Conservation (phyloP, 305 asterid genomes). For the Fraxinus floribunda region DNA sequence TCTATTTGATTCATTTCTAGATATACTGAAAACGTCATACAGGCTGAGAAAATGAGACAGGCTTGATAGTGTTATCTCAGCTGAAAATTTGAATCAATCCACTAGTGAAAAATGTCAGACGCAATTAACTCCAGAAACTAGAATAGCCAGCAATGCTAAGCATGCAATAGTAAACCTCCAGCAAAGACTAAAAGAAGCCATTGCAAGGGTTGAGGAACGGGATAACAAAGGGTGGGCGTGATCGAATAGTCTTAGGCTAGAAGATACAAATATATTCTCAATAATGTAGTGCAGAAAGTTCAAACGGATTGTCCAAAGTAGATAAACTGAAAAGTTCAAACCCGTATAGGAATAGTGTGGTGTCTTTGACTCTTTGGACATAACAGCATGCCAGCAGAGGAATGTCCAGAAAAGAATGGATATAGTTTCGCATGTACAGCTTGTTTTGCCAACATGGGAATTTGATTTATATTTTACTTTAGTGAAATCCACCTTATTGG, state of each 20-base stretch:
- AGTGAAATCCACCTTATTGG: neutral
- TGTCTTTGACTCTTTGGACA: neutral
- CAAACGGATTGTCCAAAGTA: neutral
- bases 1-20: neutral
- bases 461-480: too few species aligned
- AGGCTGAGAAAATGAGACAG: slow-evolving; percentile 31
- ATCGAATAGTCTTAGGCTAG: neutral
- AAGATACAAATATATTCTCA: neutral
- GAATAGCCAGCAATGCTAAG: slow-evolving; percentile 10
- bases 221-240: neutral
- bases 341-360: neutral
- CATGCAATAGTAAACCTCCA: slow-evolving; percentile 16
- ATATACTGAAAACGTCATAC: slow-evolving; percentile 27
- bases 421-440: neutral
- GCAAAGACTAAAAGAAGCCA: slow-evolving; percentile 28
- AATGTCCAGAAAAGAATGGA: slow-evolving; percentile 4
- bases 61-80: slow-evolving; percentile 38
- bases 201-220: neutral
- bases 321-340: slow-evolving; percentile 15
- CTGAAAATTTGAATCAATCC: slow-evolving; percentile 41
- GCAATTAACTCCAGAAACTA: slow-evolving; percentile 30
- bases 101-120: slow-evolving; percentile 44
- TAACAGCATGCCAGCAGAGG: slow-evolving; percentile 15
- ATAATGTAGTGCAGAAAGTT: neutral
- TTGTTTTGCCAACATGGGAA: neutral